phyloP scores from a whole-genome alignment of 305 asterid genomes.

The Ilex paraguariensis region DNA sequence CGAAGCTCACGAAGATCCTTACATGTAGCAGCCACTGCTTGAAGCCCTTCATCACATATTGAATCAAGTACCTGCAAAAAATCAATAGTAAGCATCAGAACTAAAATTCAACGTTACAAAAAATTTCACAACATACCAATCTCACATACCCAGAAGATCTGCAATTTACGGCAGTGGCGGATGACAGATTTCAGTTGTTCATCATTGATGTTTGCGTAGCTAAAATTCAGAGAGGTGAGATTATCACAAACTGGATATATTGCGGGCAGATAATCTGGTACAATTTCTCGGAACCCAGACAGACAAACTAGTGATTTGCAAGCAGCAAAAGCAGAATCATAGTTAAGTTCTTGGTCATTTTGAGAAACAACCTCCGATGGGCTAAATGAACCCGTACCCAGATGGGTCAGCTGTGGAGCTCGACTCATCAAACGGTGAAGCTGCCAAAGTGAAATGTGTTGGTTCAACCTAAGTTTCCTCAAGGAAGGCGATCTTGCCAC shows the following conservation, averaged over 20 bases:
- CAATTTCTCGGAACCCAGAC: conserved; percentile 41
- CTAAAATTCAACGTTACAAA: neutral
- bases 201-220: conserved; percentile 35
- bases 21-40: conserved; percentile 25
- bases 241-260: conserved; percentile 45
- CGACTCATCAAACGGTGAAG: conserved; percentile 39
- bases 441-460: conserved; percentile 26
- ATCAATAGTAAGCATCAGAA: neutral
- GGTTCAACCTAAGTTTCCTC: conserved; percentile 39
- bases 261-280: conserved; percentile 33
- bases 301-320: conserved; percentile 46
- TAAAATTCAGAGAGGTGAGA: conserved; percentile 41
- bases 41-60: conserved; percentile 50
- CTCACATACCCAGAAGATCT: conserved; percentile 4
- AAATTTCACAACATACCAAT: neutral
- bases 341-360: conserved; percentile 36
- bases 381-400: conserved; percentile 50
- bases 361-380: conserved; percentile 16
- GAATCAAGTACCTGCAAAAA: conserved; percentile 41
- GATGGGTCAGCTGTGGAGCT: conserved; percentile 47
- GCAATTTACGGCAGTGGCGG: conserved; percentile 17
- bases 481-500: conserved; percentile 41
- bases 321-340: conserved; percentile 38
- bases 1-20: conserved; percentile 45
- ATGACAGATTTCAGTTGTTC: conserved; percentile 43